A percentile compares a stretch with the other conserved stretches of the same genome.
Conservation (phyloP, 306 rosid species). For the Casuarina cunninghamiana region DNA sequence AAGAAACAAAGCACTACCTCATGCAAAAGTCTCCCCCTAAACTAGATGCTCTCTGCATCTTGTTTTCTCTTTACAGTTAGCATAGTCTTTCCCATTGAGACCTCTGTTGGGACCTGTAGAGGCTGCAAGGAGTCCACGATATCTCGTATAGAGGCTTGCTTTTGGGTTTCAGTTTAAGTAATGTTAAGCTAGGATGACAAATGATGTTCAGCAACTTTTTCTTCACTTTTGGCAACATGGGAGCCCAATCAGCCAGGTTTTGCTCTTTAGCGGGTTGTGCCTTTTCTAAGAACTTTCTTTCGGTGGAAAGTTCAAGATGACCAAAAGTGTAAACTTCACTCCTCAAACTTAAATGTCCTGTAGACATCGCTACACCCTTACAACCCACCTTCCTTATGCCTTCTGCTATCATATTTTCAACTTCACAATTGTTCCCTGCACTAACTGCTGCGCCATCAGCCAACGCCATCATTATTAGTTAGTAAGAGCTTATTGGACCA, state of each 20-base stretch:
- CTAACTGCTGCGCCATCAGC: background rate
- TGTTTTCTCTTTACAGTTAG: constrained; percentile 40
- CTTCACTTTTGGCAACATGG: constrained; percentile 64
- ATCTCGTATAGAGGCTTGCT: constrained; percentile 93
- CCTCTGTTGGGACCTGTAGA: constrained; percentile 47
- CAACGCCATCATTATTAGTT: too few relatives aligned
- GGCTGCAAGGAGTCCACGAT: constrained; percentile 98
- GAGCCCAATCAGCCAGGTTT: constrained; percentile 69
- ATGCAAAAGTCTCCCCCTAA: constrained; percentile 6
- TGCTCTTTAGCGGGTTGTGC: constrained; percentile 58
- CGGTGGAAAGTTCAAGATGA: constrained; percentile 69
- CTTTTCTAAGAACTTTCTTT: constrained; percentile 50
- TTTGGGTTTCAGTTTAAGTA: constrained; percentile 93
- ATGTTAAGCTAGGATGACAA: constrained; percentile 81
- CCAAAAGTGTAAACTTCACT: constrained; percentile 96
- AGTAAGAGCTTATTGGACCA: too few relatives aligned
- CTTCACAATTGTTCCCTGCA: too few relatives aligned
- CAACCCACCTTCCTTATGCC: too few relatives aligned
- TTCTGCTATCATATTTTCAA: too few relatives aligned
- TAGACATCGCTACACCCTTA: background rate
- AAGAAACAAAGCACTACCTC: constrained; percentile 18
- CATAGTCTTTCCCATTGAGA: constrained; percentile 44
- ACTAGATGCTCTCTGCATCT: constrained; percentile 19
- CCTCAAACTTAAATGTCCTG: constrained; percentile 87
- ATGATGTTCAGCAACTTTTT: constrained; percentile 69